Base-by-base conservation (phyloP, 1,284 basidiomycete species). In the Tremellales sp. region DNA sequence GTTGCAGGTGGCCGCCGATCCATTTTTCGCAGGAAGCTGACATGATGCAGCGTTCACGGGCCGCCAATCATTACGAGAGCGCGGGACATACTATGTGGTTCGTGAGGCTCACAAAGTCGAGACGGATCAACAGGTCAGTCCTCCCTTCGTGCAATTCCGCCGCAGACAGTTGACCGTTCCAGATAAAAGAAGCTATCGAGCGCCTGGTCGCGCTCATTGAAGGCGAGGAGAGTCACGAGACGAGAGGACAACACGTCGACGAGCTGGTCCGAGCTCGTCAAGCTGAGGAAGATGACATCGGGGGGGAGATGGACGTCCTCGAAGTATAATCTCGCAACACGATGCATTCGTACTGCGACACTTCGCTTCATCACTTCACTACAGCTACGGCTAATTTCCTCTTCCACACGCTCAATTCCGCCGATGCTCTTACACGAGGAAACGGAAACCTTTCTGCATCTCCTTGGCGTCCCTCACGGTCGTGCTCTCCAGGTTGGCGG, bases 51-150 rank as follows among this genome's bases (percentile, higher is more conserved):
- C 87, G 0, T 82, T 85, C 33, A 88, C 86, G 77, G 92, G 90
- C 1, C 81, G 94, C 23, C 85, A 94, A 55, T 82, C 83, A 51
- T 76, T 93, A 53, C 80, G 96, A 26, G 76, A 78, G 15, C 81
- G 89, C 52, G 93, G 92, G 0, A 86, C 87, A 0, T 98, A 98
- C 71, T 84, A 87, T 62, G 85, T 98, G 35, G 77, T 97, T 25
- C 79, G 89, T 40, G 83, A 81, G 21, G 78, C 86, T 10, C 94
- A 98, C 69, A 80, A 87, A 59, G 80, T 79, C 12, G 94, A 98
- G 75, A 77, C 75, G 2, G 85, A 85, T 19, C 87, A 90, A 43
- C 84, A 85, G 71, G 89, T 85, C 45, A 35, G 78, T 71, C 7
- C 23, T 4, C 19, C 15, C 17, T 24, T 31, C 17, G 8, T 50